Evolutionary conservation across 768 basidiomycete genomes (phyloP).

Genomic region (Boletus fagicola): DNA sequence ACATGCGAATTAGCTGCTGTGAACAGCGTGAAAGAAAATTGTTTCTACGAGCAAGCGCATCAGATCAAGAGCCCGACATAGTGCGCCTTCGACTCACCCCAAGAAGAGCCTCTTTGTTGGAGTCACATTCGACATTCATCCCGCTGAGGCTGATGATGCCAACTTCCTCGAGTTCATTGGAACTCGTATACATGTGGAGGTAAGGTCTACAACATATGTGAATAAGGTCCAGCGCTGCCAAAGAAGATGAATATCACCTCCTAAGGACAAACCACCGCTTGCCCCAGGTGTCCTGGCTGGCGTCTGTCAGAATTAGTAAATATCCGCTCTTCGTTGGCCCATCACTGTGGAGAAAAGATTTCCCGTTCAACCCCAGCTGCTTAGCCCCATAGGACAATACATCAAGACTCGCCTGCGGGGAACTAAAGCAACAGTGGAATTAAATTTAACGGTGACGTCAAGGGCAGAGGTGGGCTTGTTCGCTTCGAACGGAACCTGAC

Average conservation of each 20-base stretch:
- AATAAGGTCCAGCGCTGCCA: neutral
- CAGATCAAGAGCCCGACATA: neutral
- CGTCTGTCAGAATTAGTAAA: constrained; percentile 77
- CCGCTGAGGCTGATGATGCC: constrained; percentile 80
- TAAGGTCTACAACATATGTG: constrained; percentile 64
- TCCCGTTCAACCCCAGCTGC: constrained; percentile 2
- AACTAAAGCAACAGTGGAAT: constrained; percentile 69
- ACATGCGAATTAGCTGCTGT: constrained; percentile 91
- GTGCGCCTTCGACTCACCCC: constrained; percentile 55
- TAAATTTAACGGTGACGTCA: constrained; percentile 60
- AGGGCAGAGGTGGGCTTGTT: constrained; percentile 38
- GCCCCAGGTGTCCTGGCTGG: constrained; percentile 78
- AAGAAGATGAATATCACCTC: constrained; percentile 47
- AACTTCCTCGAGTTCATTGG: constrained; percentile 80
- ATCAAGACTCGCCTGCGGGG: constrained; percentile 58
- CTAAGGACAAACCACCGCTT: constrained; percentile 84
- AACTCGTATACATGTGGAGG: constrained; percentile 81
- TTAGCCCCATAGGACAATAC: neutral
- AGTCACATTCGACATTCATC: constrained; percentile 82
- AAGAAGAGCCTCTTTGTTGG: constrained; percentile 82
- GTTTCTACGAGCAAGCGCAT: constrained; percentile 52
- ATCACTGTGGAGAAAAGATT: constrained; percentile 48
- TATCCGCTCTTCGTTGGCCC: constrained; percentile 82
- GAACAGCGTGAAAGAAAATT: constrained; percentile 85
- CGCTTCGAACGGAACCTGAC: constrained; percentile 63